Evolutionary conservation across 352 stramenopile genomes (phyloP).

Genomic region (Globisporangium rhizosaccharum): DNA sequence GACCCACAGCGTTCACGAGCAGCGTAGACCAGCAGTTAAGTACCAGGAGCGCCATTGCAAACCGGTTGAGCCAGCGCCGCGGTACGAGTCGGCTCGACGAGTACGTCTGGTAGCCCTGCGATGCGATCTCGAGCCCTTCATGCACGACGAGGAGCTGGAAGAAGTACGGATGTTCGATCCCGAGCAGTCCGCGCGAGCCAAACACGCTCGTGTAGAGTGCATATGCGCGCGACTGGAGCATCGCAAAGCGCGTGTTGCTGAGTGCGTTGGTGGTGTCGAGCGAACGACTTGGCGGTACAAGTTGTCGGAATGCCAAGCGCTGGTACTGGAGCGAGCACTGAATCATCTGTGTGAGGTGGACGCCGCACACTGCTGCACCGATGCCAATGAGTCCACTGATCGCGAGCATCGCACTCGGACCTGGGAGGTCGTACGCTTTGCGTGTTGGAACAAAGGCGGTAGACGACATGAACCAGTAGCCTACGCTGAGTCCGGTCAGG

Average conservation of each 20-base stretch:
- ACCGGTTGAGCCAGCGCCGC: slow-evolving; percentile 27
- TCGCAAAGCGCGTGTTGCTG: neutral
- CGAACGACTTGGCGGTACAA: neutral
- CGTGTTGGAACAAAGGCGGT: neutral
- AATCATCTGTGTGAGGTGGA: slow-evolving; percentile 3
- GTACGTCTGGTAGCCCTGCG: slow-evolving; percentile 26
- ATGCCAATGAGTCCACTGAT: slow-evolving; percentile 3
- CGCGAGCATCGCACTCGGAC: neutral
- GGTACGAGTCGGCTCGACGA: slow-evolving; percentile 20
- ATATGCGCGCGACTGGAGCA: neutral
- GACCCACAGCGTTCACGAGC: slow-evolving; percentile 14
- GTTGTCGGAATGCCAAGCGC: slow-evolving; percentile 2
- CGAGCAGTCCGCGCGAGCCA: slow-evolving; percentile 4
- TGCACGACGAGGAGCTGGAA: slow-evolving; percentile 15
- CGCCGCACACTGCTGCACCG: neutral
- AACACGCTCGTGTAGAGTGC: neutral
- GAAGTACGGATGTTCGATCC: slow-evolving; percentile 12
- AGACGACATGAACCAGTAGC: slow-evolving; percentile 13
- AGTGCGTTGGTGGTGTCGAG: neutral
- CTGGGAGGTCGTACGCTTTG: slow-evolving; percentile 8
- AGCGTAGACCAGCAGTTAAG: slow-evolving; percentile 18
- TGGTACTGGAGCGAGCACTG: neutral
- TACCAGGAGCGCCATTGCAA: slow-evolving; percentile 18
- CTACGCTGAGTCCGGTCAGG: neutral
- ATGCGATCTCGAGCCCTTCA: slow-evolving; percentile 21